Conservation (phyloP, 176 grass and related monocot species). For the Guadua angustifolia region DNA sequence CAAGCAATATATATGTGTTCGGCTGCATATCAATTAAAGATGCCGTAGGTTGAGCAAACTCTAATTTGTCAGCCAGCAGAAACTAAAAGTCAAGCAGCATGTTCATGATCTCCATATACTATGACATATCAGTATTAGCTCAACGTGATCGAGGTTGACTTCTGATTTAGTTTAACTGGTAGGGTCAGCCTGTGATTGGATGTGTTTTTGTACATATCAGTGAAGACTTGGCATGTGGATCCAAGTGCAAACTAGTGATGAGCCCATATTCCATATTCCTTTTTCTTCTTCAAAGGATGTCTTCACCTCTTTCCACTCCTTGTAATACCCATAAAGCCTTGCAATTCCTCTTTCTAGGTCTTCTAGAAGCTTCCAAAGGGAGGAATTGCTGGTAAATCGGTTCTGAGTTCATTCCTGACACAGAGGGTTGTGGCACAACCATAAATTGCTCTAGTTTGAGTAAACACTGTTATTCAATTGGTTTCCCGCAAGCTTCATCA, state of each 20-base stretch:
- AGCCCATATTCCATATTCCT: not conserved
- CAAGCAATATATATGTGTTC: not conserved
- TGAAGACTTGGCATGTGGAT: not conserved
- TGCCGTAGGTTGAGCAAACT: not conserved
- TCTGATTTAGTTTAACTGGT: not conserved
- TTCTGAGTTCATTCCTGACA: not conserved
- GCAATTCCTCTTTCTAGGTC: not conserved
- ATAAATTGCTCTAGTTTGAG: constrained; percentile 30
- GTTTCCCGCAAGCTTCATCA: constrained; percentile 34
- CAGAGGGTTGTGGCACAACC: not conserved
- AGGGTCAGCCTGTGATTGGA: not conserved
- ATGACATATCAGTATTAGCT: not conserved
- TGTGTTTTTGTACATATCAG: not conserved
- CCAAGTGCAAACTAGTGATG: not conserved
- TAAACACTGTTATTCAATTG: constrained; percentile 41
- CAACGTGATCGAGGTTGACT: not conserved
- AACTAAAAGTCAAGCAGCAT: constrained; percentile 12
- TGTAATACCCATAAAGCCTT: not conserved
- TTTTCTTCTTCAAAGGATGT: constrained; percentile 22
- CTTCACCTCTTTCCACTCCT: constrained; percentile 3
- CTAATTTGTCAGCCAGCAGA: not conserved
- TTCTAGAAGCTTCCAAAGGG: not conserved
- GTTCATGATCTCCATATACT: constrained; percentile 28
- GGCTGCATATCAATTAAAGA: not conserved
- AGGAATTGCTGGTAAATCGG: not conserved